Evolutionary conservation across 1,284 basidiomycete genomes (phyloP).

Genomic region (Porodaedalea pini): DNA sequence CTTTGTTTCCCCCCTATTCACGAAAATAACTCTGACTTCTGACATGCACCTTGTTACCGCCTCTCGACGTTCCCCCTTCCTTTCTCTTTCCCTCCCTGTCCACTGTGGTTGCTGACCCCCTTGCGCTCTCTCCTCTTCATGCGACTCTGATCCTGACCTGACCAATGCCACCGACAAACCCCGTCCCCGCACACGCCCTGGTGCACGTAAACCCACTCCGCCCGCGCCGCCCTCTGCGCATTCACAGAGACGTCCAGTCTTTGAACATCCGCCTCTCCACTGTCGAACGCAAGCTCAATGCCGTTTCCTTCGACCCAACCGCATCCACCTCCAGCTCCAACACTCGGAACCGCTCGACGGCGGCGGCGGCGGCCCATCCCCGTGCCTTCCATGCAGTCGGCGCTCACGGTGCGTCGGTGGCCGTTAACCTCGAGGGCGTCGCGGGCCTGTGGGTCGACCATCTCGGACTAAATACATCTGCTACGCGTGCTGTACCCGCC

Average conservation of each 20-base stretch:
- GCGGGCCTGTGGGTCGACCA: constrained; percentile 56
- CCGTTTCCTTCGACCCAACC: constrained; percentile 30
- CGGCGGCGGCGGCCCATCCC: background rate
- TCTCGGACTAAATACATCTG: constrained; percentile 36
- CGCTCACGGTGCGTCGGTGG: constrained; percentile 46
- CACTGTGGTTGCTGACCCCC: background rate
- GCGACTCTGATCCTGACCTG: background rate
- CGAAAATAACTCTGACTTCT: constrained; percentile 9
- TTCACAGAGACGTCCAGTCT: constrained; percentile 65
- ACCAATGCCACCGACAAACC: background rate
- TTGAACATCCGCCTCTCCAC: constrained; percentile 72
- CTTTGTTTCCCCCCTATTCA: background rate
- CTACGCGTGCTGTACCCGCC: background rate
- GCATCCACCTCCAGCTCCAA: background rate
- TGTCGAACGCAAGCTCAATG: constrained; percentile 50
- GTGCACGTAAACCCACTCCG: background rate
- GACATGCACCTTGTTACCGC: background rate
- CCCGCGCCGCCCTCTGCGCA: constrained; percentile 1
- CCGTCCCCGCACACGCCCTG: background rate
- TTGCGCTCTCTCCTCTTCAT: background rate
- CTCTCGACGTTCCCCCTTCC: background rate
- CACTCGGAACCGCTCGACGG: background rate
- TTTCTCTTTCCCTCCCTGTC: constrained; percentile 3
- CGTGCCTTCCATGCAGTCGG: constrained; percentile 33
- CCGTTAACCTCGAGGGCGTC: constrained; percentile 54